Evolutionary conservation across 2,329 filamentous ascomycete genomes (phyloP).

Genomic region (Parafenestella ontariensis): DNA sequence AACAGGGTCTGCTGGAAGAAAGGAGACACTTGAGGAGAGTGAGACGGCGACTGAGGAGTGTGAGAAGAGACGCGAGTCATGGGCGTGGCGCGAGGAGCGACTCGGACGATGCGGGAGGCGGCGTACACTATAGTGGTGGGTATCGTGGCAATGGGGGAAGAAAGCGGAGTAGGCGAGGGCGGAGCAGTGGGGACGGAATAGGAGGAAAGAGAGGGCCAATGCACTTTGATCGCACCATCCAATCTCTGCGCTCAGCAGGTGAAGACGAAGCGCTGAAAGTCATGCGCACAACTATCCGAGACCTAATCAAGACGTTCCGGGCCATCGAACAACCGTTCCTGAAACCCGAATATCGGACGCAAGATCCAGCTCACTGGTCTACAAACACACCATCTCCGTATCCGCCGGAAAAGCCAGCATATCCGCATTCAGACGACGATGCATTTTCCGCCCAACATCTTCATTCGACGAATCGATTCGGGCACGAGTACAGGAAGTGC

Average conservation of each 20-base stretch:
- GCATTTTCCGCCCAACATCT: constrained; percentile 9
- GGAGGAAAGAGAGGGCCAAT: constrained; percentile 11
- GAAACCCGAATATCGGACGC: constrained; percentile 35
- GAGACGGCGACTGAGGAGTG: constrained; percentile 21
- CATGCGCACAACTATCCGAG: constrained; percentile 44
- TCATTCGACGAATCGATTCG: constrained; percentile 32
- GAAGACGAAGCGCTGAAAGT: constrained; percentile 47
- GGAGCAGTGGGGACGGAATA: constrained; percentile 9
- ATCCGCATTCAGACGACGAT: constrained; percentile 31
- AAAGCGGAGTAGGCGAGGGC: background rate
- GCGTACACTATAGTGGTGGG: constrained; percentile 13
- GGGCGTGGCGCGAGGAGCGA: constrained; percentile 12
- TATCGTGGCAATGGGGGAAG: background rate
- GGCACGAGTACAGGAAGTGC: constrained; percentile 43
- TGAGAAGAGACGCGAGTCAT: constrained; percentile 15
- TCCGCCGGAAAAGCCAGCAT: constrained; percentile 10
- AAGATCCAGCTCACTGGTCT: constrained; percentile 20
- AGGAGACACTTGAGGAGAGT: constrained; percentile 43
- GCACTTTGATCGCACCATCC: constrained; percentile 30
- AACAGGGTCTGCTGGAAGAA: constrained; percentile 52
- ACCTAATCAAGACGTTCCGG: constrained; percentile 48
- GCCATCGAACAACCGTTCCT: constrained; percentile 50
- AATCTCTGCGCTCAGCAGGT: constrained; percentile 26
- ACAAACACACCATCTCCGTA: constrained; percentile 4
- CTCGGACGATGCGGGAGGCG: constrained; percentile 9